phyloP scores from a whole-genome alignment of 768 basidiomycete genomes.

The Suillus subluteus region DNA sequence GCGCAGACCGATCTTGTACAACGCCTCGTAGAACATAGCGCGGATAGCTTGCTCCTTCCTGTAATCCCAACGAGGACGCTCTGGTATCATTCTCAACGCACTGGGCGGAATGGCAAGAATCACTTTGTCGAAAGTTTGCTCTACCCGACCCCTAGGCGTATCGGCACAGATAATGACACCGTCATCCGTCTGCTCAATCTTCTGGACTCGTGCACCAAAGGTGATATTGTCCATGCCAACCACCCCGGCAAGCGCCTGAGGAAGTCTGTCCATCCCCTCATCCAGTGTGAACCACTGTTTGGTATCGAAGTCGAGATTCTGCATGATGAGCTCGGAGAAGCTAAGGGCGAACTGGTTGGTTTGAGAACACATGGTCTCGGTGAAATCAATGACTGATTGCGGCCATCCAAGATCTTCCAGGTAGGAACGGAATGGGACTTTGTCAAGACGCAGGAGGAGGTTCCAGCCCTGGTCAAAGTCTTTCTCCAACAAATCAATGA shows the following conservation, averaged over 20 bases:
- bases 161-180: slow-evolving; percentile 15
- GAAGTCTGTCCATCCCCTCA: slow-evolving; percentile 26
- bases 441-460: slow-evolving; percentile 20
- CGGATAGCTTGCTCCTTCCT: slow-evolving; percentile 26
- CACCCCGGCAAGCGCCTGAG: slow-evolving; percentile 23
- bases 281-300: slow-evolving; percentile 25
- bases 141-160: background rate
- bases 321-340: slow-evolving; percentile 29
- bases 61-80: slow-evolving; percentile 23
- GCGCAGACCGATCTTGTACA: slow-evolving; percentile 40
- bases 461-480: slow-evolving; percentile 11
- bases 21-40: slow-evolving; percentile 27
- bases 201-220: slow-evolving; percentile 22
- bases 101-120: slow-evolving; percentile 27
- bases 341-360: slow-evolving; percentile 30
- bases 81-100: slow-evolving; percentile 26
- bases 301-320: slow-evolving; percentile 26
- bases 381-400: slow-evolving; percentile 23
- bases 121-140: slow-evolving; percentile 23
- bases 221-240: slow-evolving; percentile 25
- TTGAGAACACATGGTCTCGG: slow-evolving; percentile 27
- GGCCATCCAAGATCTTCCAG: slow-evolving; percentile 19
- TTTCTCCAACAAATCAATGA: slow-evolving; percentile 7
- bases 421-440: slow-evolving; percentile 25
- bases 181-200: slow-evolving; percentile 14